These are phyloP conservation scores for Saccharomyces hybrid DNA, from an alignment of 1,139 yeast species.

Conservation along the genomic window DNA sequence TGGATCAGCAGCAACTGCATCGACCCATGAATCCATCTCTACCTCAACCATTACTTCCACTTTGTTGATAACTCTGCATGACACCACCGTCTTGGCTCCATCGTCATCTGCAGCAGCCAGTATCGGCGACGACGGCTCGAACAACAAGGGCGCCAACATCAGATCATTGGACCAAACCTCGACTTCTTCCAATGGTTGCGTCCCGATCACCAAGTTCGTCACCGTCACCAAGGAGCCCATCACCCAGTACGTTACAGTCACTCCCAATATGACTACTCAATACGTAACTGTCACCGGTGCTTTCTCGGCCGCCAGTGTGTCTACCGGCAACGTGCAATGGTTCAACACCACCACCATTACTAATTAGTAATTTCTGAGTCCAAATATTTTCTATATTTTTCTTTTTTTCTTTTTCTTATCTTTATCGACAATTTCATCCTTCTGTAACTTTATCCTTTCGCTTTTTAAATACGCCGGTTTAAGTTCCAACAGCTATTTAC, in stretches of 20 bases:
- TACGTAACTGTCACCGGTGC: slow-evolving; percentile 11
- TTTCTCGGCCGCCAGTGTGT: neutral
- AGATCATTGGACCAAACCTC: neutral
- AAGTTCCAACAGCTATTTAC: neutral
- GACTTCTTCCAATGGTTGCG: slow-evolving; percentile 12
- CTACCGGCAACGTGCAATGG: slow-evolving; percentile 3
- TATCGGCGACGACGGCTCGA: slow-evolving; percentile 12
- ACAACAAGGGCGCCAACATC: slow-evolving; percentile 11
- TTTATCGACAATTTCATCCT: neutral
- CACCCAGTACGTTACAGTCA: slow-evolving; percentile 13
- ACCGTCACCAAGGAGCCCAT: slow-evolving; percentile 15
- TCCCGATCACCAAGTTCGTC: slow-evolving; percentile 12
- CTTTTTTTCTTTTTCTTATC: neutral
- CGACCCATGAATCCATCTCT: no score
- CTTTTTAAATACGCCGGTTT: neutral
- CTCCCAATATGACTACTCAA: slow-evolving; percentile 6
- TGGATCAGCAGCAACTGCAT: no score
- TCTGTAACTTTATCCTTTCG: neutral
- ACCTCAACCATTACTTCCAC: slow-evolving; percentile 3
- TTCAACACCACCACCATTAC: slow-evolving; percentile 9
- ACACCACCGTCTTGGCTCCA: slow-evolving; percentile 1
- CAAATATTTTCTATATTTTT: neutral
- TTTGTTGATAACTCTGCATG: neutral
- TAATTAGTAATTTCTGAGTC: neutral
- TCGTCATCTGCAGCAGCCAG: slow-evolving; percentile 3